phyloP scores from a whole-genome alignment of 2,329 filamentous ascomycete species.

The Anthostomella pinea region DNA sequence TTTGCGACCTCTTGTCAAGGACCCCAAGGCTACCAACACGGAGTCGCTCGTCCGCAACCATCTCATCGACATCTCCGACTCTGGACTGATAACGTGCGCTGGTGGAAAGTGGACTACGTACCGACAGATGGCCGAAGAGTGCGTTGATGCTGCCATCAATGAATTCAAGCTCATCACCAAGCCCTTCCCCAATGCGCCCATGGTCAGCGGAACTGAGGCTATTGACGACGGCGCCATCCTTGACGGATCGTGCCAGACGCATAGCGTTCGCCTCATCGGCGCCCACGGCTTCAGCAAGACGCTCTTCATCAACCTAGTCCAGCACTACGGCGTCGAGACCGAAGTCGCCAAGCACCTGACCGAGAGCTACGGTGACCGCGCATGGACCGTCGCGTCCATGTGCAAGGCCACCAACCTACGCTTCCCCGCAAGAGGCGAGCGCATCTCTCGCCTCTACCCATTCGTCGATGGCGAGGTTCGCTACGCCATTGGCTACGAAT shows the following conservation, averaged over 20 bases:
- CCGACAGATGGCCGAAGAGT: conserved; percentile 88
- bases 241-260: conserved; percentile 74
- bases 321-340: conserved; percentile 88
- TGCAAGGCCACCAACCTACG: conserved; percentile 73
- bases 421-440: conserved; percentile 79
- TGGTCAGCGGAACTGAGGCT: conserved; percentile 66
- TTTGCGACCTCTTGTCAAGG: conserved; percentile 80
- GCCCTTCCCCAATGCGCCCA: conserved; percentile 57
- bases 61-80: conserved; percentile 73
- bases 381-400: conserved; percentile 84
- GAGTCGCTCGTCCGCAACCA: conserved; percentile 87
- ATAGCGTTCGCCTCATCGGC: conserved; percentile 76
- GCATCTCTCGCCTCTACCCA: conserved; percentile 77
- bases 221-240: conserved; percentile 67
- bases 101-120: conserved; percentile 94
- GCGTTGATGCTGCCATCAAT: conserved; percentile 75
- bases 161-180: conserved; percentile 62
- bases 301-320: conserved; percentile 91
- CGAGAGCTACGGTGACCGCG: conserved; percentile 84
- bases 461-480: conserved; percentile 90
- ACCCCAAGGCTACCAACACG: conserved; percentile 81
- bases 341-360: conserved; percentile 88
- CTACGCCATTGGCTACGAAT: conserved; percentile 85
- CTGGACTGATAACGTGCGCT: conserved; percentile 78
- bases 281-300: conserved; percentile 85